Evolutionary conservation across 495 filamentous ascomycete species (phyloP).

Genomic region (Pseudotulostoma volvatum): DNA sequence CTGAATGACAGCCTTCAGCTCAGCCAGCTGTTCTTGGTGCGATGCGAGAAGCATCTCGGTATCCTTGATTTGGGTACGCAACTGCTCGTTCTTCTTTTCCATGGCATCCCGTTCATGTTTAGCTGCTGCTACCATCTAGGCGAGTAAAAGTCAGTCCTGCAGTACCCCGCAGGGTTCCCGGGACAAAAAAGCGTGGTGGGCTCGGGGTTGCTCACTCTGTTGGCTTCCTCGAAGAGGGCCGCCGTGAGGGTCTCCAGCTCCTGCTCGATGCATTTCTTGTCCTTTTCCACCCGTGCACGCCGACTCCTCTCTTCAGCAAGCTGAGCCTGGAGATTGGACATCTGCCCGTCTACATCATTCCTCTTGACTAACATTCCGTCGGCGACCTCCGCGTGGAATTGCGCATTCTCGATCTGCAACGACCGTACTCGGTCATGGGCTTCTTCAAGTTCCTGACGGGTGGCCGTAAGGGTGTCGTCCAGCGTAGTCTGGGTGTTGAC

Average conservation of each 20-base stretch:
- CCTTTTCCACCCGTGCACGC: constrained; percentile 45
- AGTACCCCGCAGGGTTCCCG: too few species aligned
- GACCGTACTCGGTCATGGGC: constrained; percentile 48
- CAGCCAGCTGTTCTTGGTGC: constrained; percentile 82
- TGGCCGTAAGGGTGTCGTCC: constrained; percentile 71
- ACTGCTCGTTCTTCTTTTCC: constrained; percentile 63
- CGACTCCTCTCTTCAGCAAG: constrained; percentile 45
- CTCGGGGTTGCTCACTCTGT: constrained; percentile 58
- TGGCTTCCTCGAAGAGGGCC: constrained; percentile 88
- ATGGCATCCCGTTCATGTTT: constrained; percentile 58
- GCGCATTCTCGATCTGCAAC: constrained; percentile 50
- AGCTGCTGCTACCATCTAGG: constrained; percentile 73
- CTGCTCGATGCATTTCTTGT: constrained; percentile 55
- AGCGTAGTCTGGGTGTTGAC: constrained; percentile 93
- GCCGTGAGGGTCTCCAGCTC: constrained; percentile 83
- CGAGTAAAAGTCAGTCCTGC: constrained; percentile 16
- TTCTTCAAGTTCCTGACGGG: constrained; percentile 69
- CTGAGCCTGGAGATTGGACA: constrained; percentile 49
- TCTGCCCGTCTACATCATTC: constrained; percentile 50
- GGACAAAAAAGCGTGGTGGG: background rate
- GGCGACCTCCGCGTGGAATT: constrained; percentile 55
- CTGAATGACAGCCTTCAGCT: constrained; percentile 86
- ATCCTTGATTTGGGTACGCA: constrained; percentile 62
- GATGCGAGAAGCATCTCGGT: constrained; percentile 73
- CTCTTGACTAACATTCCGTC: constrained; percentile 54